phyloP scores from a whole-genome alignment of 805 yeast species.

The Wickerhamiella azyma region DNA sequence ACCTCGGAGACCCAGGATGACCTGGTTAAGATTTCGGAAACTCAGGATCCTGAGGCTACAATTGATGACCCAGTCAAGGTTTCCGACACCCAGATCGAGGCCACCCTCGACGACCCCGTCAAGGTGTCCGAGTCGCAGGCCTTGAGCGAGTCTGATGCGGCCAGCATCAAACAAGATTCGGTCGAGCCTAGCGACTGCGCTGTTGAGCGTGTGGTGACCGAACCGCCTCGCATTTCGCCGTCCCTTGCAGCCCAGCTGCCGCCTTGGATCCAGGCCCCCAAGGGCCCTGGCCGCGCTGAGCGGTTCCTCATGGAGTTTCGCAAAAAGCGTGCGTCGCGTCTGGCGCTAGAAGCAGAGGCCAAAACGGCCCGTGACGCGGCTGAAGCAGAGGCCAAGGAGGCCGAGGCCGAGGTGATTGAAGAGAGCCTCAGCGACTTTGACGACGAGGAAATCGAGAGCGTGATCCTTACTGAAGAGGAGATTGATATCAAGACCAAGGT shows the following conservation, averaged over 20 bases:
- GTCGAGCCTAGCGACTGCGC: neutral
- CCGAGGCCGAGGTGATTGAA: slow-evolving; percentile 35
- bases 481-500: slow-evolving; percentile 60
- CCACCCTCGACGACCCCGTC: neutral
- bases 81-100: slow-evolving; percentile 1
- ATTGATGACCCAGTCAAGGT: neutral
- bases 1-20: slow-evolving; percentile 5
- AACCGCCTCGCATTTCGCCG: neutral
- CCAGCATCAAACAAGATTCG: slow-evolving; percentile 4
- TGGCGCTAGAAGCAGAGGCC: slow-evolving; percentile 9
- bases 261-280: neutral
- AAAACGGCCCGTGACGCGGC: slow-evolving; percentile 8
- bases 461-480: slow-evolving; percentile 56
- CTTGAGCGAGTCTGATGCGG: neutral
- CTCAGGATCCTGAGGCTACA: neutral
- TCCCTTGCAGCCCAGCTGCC: neutral
- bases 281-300: slow-evolving; percentile 17
- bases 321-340: slow-evolving; percentile 15
- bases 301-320: slow-evolving; percentile 16
- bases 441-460: slow-evolving; percentile 60
- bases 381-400: slow-evolving; percentile 9
- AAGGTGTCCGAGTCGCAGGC: neutral
- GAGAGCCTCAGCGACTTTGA: slow-evolving; percentile 62
- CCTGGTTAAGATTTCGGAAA: neutral
- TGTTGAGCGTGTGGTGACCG: neutral